Evolutionary conservation across 371 early-diverging fungal genomes (phyloP).

Genomic region (Mortierella sp.): DNA sequence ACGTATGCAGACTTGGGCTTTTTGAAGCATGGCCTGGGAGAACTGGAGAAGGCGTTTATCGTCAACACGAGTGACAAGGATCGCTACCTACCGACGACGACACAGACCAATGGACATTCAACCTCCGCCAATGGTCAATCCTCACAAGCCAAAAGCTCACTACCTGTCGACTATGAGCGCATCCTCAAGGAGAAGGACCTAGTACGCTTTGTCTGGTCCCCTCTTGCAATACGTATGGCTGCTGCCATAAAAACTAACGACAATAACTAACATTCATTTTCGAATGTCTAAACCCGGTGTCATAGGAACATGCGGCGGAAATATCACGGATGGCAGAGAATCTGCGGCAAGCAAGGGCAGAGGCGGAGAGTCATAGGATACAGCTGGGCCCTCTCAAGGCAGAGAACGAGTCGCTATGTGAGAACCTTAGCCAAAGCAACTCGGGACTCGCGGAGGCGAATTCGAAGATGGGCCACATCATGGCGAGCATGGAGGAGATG

Average conservation of each 20-base stretch:
- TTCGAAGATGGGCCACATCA: slow-evolving; percentile 19
- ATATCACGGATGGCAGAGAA: slow-evolving; percentile 11
- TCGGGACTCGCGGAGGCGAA: slow-evolving; percentile 16
- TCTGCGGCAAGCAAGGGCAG: slow-evolving; percentile 19
- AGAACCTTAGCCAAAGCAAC: neutral
- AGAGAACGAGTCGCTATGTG: slow-evolving; percentile 26
- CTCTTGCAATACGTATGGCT: neutral
- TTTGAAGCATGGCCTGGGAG: slow-evolving; percentile 49
- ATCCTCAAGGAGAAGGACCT: slow-evolving; percentile 16
- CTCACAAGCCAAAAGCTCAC: neutral
- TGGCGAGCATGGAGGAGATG: slow-evolving; percentile 25
- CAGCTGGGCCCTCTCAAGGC: slow-evolving; percentile 17
- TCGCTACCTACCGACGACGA: neutral
- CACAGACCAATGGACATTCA: slow-evolving; percentile 13
- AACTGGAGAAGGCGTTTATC: slow-evolving; percentile 33
- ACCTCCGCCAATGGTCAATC: neutral
- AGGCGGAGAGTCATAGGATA: slow-evolving; percentile 19
- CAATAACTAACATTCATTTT: neutral
- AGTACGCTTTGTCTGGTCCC: slow-evolving; percentile 8
- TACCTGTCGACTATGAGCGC: neutral
- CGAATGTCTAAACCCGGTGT: neutral
- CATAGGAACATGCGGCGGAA: slow-evolving; percentile 33
- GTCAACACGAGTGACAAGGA: slow-evolving; percentile 18
- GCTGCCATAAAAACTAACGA: neutral
- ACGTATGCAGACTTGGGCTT: slow-evolving; percentile 45